phyloP scores from a whole-genome alignment of 2,329 filamentous ascomycete species.

The Alternaria sp. region DNA sequence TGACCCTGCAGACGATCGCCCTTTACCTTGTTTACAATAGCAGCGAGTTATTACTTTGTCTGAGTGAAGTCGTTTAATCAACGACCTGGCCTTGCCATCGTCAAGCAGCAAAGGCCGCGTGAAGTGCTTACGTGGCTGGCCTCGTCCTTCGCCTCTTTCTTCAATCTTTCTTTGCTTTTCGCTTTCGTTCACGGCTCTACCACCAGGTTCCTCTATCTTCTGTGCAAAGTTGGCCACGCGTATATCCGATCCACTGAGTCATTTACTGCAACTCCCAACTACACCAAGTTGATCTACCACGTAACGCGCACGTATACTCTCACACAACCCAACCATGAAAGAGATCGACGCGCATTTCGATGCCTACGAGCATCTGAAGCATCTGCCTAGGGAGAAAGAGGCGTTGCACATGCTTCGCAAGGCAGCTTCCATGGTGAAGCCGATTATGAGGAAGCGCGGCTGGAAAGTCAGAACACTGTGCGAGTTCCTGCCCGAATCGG shows the following conservation, averaged over 20 bases:
- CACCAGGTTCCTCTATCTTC: neutral
- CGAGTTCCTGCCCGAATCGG: slow-evolving; percentile 82
- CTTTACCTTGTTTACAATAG: slow-evolving; percentile 11
- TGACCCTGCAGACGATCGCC: slow-evolving; percentile 21
- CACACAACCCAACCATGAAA: slow-evolving; percentile 35
- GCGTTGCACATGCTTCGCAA: slow-evolving; percentile 71
- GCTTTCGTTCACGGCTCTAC: slow-evolving; percentile 8
- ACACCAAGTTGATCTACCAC: neutral
- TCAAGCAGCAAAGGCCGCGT: slow-evolving; percentile 25
- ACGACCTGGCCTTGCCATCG: slow-evolving; percentile 15
- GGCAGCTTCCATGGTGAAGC: slow-evolving; percentile 87
- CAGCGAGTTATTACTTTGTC: neutral
- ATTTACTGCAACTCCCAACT: neutral
- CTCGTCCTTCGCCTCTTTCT: slow-evolving; percentile 19
- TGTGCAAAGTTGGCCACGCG: neutral
- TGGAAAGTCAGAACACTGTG: slow-evolving; percentile 81
- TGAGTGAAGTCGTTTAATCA: neutral
- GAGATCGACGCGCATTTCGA: slow-evolving; percentile 58
- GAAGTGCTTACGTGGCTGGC: slow-evolving; percentile 36
- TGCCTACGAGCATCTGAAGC: slow-evolving; percentile 57
- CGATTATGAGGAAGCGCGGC: slow-evolving; percentile 85
- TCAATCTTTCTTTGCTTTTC: slow-evolving; percentile 8
- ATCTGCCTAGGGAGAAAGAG: slow-evolving; percentile 52
- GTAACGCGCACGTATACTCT: neutral
- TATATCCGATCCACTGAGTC: neutral